A percentile compares a stretch with the other conserved stretches of the same genome.
phyloP scores from a whole-genome alignment of 2,329 filamentous ascomycete species.

The Rhynchosporium agropyri region DNA sequence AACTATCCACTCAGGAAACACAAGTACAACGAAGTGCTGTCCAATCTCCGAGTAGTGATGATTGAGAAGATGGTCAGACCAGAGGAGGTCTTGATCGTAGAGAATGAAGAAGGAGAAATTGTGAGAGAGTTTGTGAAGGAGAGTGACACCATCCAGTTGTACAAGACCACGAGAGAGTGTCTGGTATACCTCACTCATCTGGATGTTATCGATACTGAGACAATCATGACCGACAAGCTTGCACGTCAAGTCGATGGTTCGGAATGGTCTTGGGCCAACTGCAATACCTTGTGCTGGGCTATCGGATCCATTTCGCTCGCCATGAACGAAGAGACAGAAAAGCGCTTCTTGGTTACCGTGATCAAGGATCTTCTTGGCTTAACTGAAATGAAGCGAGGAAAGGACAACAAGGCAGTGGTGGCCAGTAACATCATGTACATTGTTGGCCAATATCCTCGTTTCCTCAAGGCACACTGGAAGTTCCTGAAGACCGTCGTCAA shows the following conservation, averaged over 20 bases:
- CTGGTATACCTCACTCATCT: conserved; percentile 96
- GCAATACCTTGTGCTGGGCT: conserved; percentile 99
- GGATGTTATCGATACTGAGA: conserved; percentile 95
- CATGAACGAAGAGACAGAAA: conserved; percentile 99
- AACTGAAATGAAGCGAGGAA: conserved; percentile 98
- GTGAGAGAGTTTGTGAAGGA: conserved; percentile 99
- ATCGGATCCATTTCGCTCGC: conserved; percentile 98
- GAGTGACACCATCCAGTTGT: conserved; percentile 97
- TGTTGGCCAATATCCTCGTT: conserved; percentile 96
- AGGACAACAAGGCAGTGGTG: conserved; percentile 99
- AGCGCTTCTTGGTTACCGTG: conserved; percentile 95
- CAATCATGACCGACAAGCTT: conserved; percentile 99
- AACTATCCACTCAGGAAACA: conserved; percentile 96
- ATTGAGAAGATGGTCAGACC: conserved; percentile 99
- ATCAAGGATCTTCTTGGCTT: conserved; percentile 97
- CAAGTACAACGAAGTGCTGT: conserved; percentile 93
- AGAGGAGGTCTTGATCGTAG: conserved; percentile 97
- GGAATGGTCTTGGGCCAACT: conserved; percentile 99
- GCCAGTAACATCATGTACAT: conserved; percentile 99
- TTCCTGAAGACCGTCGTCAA: conserved; percentile 99
- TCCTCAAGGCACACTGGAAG: conserved; percentile 99
- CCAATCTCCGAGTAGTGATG: conserved; percentile 95
- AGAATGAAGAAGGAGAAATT: conserved; percentile 98
- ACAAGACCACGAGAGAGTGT: conserved; percentile 98
- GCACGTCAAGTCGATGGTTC: conserved; percentile 90